phyloP scores from a whole-genome alignment of 148 eudicot species.

The Bassia scoparia region DNA sequence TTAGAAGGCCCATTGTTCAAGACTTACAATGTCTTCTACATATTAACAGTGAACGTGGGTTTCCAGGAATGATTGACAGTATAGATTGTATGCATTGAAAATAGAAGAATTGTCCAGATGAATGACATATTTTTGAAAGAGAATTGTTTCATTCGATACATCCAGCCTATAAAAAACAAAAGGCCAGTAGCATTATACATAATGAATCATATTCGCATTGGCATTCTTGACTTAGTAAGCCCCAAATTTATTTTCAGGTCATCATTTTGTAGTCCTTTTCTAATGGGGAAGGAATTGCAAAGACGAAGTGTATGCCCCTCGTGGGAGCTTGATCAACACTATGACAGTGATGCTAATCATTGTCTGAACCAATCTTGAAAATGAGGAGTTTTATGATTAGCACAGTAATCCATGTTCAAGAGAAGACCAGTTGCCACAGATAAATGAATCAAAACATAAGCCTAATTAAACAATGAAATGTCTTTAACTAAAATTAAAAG shows the following conservation, averaged over 20 bases:
- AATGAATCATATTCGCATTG: background rate
- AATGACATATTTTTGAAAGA: no score
- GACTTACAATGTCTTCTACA: no score
- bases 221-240: slow-evolving; percentile 79
- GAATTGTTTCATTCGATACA: background rate
- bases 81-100: no score
- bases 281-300: slow-evolving; percentile 89
- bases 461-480: background rate
- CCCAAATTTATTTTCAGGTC: slow-evolving; percentile 89
- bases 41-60: no score
- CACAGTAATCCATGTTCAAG: no score
- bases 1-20: no score
- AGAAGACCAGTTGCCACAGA: background rate
- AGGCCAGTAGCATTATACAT: background rate
- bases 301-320: slow-evolving; percentile 95
- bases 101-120: no score
- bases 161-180: background rate
- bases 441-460: background rate
- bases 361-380: slow-evolving; percentile 79
- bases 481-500: background rate
- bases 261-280: slow-evolving; percentile 89
- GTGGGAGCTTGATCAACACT: slow-evolving; percentile 98
- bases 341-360: slow-evolving; percentile 95
- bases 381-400: background rate
- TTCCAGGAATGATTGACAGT: no score